Conservation (phyloP, 139 green algal genomes). For the Chlorokybus atmophyticus region DNA sequence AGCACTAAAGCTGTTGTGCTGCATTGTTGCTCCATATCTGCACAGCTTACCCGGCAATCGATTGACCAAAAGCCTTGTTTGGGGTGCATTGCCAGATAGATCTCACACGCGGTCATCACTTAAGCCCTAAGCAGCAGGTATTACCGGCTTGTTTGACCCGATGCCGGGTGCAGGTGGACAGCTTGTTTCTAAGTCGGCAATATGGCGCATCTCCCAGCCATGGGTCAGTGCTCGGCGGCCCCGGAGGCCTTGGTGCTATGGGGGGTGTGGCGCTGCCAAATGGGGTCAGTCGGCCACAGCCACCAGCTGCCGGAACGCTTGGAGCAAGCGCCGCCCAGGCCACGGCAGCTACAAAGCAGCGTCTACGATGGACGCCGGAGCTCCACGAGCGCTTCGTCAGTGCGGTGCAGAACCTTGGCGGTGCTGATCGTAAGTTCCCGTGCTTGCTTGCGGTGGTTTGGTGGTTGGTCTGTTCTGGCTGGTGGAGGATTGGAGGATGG, state of each 20-base stretch:
- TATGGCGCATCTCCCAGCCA: conserved; percentile 1
- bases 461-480: too few species aligned
- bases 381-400: conserved; percentile 78
- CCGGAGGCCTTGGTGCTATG: background rate
- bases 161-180: too few species aligned
- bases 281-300: background rate
- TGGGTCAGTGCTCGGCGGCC: background rate
- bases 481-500: too few species aligned
- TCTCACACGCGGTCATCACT: too few species aligned
- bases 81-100: background rate
- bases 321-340: background rate
- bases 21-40: background rate
- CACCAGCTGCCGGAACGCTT: background rate
- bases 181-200: too few species aligned
- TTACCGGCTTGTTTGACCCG: too few species aligned
- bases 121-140: too few species aligned
- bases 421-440: conserved; percentile 26
- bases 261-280: background rate
- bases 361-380: conserved; percentile 79
- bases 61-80: background rate
- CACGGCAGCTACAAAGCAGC: conserved; percentile 22
- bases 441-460: background rate
- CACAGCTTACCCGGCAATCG: background rate
- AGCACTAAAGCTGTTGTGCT: too few species aligned
- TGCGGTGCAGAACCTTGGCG: conserved; percentile 48